These are phyloP conservation scores for Panicum miliaceum DNA, from an alignment of 176 grass and related monocot species.

Conservation along the genomic window DNA sequence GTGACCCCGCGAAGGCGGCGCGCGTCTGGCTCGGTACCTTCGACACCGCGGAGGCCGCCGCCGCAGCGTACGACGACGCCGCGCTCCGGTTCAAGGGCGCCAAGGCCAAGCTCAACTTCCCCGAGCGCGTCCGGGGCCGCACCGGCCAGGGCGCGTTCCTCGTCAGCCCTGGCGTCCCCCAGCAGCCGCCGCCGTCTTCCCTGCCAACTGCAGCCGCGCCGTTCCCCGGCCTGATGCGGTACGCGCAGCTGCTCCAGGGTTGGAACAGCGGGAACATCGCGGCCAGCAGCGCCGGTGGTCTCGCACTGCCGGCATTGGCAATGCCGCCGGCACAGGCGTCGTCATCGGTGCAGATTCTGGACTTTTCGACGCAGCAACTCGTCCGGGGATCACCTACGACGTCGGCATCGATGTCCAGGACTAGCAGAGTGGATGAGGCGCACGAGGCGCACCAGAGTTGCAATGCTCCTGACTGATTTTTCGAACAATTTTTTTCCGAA, in stretches of 20 bases:
- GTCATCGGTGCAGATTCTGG: constrained; percentile 28
- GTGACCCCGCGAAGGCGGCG: constrained; percentile 69
- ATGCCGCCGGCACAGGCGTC: not conserved
- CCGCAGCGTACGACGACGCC: constrained; percentile 70
- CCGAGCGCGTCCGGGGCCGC: constrained; percentile 69
- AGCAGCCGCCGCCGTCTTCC: too few species aligned
- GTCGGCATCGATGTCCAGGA: constrained; percentile 9
- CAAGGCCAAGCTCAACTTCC: constrained; percentile 90
- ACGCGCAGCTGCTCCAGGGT: constrained; percentile 61
- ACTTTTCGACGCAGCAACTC: constrained; percentile 51
- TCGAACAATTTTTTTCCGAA: too few species aligned
- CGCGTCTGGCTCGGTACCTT: constrained; percentile 89
- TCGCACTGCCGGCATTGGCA: not conserved
- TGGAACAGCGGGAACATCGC: not conserved
- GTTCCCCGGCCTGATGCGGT: constrained; percentile 63
- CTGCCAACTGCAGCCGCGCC: not conserved
- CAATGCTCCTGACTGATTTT: constrained; percentile 24
- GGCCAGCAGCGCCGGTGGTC: too few species aligned
- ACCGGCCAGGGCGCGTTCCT: constrained; percentile 54
- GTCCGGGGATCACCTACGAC: not conserved
- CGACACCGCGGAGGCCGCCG: constrained; percentile 73
- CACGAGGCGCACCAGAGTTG: not conserved
- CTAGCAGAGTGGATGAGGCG: not conserved
- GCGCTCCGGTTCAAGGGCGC: constrained; percentile 76
- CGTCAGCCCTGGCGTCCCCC: constrained; percentile 26